Percentiles rank a stretch among this genome's conserved stretches.
Conservation (phyloP, 495 filamentous ascomycete species). For the Acidiella bohemica region DNA sequence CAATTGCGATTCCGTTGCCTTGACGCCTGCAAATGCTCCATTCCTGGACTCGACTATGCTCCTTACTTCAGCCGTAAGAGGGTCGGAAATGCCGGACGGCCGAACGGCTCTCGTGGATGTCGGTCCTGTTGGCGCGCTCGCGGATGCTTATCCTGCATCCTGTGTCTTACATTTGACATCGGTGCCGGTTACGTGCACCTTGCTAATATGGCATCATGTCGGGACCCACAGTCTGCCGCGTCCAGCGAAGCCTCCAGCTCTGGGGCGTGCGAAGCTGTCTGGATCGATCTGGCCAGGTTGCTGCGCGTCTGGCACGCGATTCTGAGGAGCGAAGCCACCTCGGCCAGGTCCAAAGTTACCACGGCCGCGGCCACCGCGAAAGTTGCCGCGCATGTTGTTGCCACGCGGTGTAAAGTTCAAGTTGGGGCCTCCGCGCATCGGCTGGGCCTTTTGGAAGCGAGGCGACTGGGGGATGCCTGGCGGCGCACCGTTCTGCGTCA, state of each 20-base stretch:
- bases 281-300: conserved; percentile 14
- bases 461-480: conserved; percentile 2
- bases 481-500: neutral
- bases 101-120: too few species aligned
- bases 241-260: conserved; percentile 6
- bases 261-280: conserved; percentile 14
- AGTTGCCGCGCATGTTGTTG: conserved; percentile 9
- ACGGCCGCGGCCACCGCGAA: conserved; percentile 14
- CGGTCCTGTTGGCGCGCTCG: too few species aligned
- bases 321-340: neutral
- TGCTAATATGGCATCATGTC: conserved; percentile 1
- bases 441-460: neutral
- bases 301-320: neutral
- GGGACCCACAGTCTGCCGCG: conserved; percentile 18
- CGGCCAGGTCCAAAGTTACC: conserved; percentile 5
- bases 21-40: too few species aligned
- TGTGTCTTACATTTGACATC: too few species aligned
- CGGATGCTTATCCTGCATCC: too few species aligned
- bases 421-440: conserved; percentile 3
- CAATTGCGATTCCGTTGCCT: too few species aligned
- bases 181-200: too few species aligned
- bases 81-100: too few species aligned
- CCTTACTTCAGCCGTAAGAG: too few species aligned
- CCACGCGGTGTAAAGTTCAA: conserved; percentile 10
- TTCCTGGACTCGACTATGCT: too few species aligned